Conservation (phyloP, 805 yeast genomes). For the Tetrapisispora iriomotensis region DNA sequence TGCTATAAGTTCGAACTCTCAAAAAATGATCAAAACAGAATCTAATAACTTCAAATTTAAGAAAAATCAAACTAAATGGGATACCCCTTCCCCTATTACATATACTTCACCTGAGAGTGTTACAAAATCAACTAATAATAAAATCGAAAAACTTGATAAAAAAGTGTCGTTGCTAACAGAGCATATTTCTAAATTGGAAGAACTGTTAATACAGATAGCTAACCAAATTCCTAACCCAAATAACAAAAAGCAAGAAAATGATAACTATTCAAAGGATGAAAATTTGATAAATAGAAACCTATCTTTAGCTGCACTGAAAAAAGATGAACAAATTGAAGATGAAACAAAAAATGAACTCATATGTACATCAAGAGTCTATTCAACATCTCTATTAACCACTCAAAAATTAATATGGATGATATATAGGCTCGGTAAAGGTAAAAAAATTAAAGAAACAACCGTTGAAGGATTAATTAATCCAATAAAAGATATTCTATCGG, state of each 20-base stretch:
- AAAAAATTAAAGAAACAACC: constrained; percentile 1
- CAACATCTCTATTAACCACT: constrained; percentile 16
- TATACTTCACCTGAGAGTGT: not conserved
- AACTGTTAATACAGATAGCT: constrained; percentile 12
- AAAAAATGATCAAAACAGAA: constrained; percentile 3
- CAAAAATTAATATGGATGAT: constrained; percentile 19
- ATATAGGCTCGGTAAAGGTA: constrained; percentile 6
- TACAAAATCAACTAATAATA: constrained; percentile 3
- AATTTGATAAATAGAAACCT: too few relatives aligned
- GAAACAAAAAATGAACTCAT: not conserved
- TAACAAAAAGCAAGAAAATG: not conserved
- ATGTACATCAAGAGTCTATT: constrained; percentile 7
- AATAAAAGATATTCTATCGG: constrained; percentile 11
- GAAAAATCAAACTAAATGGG: not conserved
- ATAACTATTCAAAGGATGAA: too few relatives aligned
- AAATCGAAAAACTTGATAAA: constrained; percentile 15
- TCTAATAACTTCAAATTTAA: not conserved
- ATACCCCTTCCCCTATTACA: not conserved
- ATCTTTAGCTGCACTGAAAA: not conserved
- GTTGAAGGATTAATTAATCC: constrained; percentile 13
- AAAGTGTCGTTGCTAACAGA: constrained; percentile 18
- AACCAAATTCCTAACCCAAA: constrained; percentile 5
- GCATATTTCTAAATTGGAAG: constrained; percentile 15
- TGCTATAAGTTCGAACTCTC: constrained; percentile 3
- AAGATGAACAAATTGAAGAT: not conserved